Base-by-base conservation (phyloP, 148 eudicot genomes). In the Vaccinium corymbosum region DNA sequence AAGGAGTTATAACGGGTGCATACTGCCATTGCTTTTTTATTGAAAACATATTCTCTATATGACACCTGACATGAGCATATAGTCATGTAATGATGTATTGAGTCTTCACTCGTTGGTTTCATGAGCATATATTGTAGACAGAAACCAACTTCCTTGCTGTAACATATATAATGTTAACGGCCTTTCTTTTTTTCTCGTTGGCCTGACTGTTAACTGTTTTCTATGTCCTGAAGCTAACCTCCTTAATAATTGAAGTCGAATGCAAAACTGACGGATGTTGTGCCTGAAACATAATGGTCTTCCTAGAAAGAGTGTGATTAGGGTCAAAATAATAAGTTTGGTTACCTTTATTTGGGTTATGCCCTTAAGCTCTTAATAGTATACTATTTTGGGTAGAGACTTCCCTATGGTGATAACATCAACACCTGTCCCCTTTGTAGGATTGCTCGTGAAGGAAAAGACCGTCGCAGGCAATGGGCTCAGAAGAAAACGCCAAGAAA, bases 381-480 rank as follows among this genome's bases (percentile, higher is more conserved):
- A 14, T 42, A 3, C 42, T 83, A 83, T 59, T 20, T 42, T 15
- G 50, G 81, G 38, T 78, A 74, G 16, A 68, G 22, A 27, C 4
- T 27, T 14, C 17, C 48, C 10, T 19, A 32, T 51, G 20, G 2
- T 0, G 56, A 22, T 83, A 25, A 80, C 7, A 55, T 77, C 6
- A 66, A 35, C 2, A 35, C 16, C 49, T 4, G 48, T 80, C 61
- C n/a, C 51, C 79, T 32, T 29, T 87, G 14, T 71, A 94, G 99
- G 90, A 93, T 88, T 83, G 91, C 85, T 32, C 94, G 90, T 20
- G 97, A 94, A 88, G 85, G 89, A 56, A 93, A 93, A 89, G 96
- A 94, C 64, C 95, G 98, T 19, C 90, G 92, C 66, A 93, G 91
- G 80, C 88, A 91, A 85, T 84, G 90, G 92, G 92, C 95, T 66